Conservation (phyloP, 306 rosid species). For the Prosopis cineraria region DNA sequence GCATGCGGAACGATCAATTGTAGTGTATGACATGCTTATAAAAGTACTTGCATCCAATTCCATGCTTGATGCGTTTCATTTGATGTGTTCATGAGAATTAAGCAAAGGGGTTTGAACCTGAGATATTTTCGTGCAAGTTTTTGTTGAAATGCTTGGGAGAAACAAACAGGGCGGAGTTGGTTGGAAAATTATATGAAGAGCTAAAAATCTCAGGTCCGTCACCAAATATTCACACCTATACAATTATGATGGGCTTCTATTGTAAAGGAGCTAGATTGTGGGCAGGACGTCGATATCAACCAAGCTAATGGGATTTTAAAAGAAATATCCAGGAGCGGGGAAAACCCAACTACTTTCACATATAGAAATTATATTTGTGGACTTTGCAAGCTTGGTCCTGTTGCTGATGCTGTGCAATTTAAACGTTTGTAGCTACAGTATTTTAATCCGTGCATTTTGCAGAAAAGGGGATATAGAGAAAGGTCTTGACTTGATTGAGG, state of each 20-base stretch:
- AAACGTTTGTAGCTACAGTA: constrained; percentile 67
- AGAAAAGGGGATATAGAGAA: constrained; percentile 45
- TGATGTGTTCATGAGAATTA: constrained; percentile 53
- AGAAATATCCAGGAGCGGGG: constrained; percentile 49
- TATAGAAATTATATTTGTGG: constrained; percentile 62
- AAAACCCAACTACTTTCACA: constrained; percentile 57
- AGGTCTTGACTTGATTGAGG: constrained; percentile 42
- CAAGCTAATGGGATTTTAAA: constrained; percentile 53
- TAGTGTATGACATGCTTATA: constrained; percentile 58
- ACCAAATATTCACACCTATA: constrained; percentile 58
- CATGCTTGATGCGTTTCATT: constrained; percentile 66
- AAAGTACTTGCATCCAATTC: constrained; percentile 59
- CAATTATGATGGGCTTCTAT: constrained; percentile 63
- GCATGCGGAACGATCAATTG: constrained; percentile 37
- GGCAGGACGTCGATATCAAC: constrained; percentile 45
- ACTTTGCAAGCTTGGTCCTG: constrained; percentile 56
- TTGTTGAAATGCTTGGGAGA: constrained; percentile 71
- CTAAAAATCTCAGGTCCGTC: constrained; percentile 53
- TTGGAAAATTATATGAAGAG: constrained; percentile 44
- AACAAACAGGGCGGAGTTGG: constrained; percentile 51
- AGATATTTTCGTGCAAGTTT: constrained; percentile 60
- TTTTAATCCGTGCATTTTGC: constrained; percentile 57
- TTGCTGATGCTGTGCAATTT: constrained; percentile 44
- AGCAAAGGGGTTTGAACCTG: constrained; percentile 45
- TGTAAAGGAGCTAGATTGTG: constrained; percentile 48